Evolutionary conservation across 2,329 filamentous ascomycete genomes (phyloP), one percentile per base, ranked within the genome.

Genomic region (Diatrype stigma): DNA sequence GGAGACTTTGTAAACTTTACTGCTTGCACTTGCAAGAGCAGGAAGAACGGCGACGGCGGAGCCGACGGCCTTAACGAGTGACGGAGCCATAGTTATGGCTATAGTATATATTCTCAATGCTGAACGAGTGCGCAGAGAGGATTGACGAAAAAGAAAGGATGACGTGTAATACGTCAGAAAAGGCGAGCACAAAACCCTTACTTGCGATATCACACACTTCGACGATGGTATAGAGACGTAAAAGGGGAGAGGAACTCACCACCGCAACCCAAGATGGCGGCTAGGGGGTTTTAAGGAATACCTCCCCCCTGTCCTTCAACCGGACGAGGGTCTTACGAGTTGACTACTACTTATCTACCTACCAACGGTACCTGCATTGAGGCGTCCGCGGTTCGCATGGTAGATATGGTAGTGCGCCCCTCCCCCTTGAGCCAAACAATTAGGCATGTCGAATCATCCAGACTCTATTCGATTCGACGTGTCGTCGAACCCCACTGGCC

Each of bases 121-220:
- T 50, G 49, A 66, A 64, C 51, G 63, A 64, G 51, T 54, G 61
- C 57, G 51, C 58, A 56, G 51, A 23, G 51, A 55, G 32, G 38
- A 51, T 49, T 55, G 71, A 70, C 54, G 72, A 74, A 53, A 67
- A 70, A 55, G 72, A 74, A 53, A 67, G 71, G 61, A 70, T 63
- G 73, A 75, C 73, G 73, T 70, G 53, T 63, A 61, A 66, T 69
- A 74, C 73, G 73, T 73, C 73, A 66, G 61, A 26, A 63, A n/a
- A 65, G 64, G 68, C 63, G 67, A 72, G 68, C 34, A 51, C 47
- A 54, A 62, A 59, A 64, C 61, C 68, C 63, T 61, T 47, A 54
- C 57, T 57, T 51, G 61, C 60, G 58, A 58, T 57, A 62, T 56
- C 57, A 49, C 12, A 28, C 40, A 37, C 57, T 62, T 55, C n/a